Evolutionary conservation across 2,329 filamentous ascomycete genomes (phyloP), one percentile per base, ranked within the genome.

Genomic region (Scleromitrula shiraiana): DNA sequence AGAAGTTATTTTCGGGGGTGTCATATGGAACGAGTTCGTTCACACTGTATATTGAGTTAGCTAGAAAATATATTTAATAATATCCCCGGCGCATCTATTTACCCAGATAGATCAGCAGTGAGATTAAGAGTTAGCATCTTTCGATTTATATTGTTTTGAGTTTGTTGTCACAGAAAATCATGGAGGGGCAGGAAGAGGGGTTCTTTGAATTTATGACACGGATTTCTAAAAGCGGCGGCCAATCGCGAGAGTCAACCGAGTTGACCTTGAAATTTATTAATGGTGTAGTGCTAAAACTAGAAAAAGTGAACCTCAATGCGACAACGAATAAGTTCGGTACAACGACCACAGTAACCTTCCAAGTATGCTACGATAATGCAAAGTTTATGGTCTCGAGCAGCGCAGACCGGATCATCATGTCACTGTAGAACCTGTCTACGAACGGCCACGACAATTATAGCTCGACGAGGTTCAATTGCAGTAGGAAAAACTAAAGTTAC

Each of bases 11-110:
- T 15, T 87, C 86, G 59, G 82, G 72, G 6, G 82, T 88, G 66
- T 98, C 93, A 57, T 82, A 74, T 7, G 93, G 93, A 49, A 83
- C 83, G 57, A 98, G 80, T 62, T 93, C 85, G 51, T 89, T 96
- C 51, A 98, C 89, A 38, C 93, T 97, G 41, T 45, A 54, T 40
- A 32, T 48, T 36, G 42, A 19, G 29, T 29, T 7, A 2, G 15
- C 9, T 27, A 26, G 7, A 37, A 12, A 32, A 5, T 15, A 19
- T 14, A 17, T 10, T 19, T 12, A 7, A 12, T 12, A 20, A 24
- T 27, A n/a, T 41, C 12, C 6, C 27, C 19, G n/a, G 20, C 1
- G 38, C 32, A 30, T 6, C 22, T 37, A 64, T 71, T 53, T 71
- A 87, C 84, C 84, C 84, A 50, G 73, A 72, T 52, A 88, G 66